These are phyloP conservation scores for Globisporangium polare DNA, from an alignment of 352 stramenopile species.

Conservation along the genomic window DNA sequence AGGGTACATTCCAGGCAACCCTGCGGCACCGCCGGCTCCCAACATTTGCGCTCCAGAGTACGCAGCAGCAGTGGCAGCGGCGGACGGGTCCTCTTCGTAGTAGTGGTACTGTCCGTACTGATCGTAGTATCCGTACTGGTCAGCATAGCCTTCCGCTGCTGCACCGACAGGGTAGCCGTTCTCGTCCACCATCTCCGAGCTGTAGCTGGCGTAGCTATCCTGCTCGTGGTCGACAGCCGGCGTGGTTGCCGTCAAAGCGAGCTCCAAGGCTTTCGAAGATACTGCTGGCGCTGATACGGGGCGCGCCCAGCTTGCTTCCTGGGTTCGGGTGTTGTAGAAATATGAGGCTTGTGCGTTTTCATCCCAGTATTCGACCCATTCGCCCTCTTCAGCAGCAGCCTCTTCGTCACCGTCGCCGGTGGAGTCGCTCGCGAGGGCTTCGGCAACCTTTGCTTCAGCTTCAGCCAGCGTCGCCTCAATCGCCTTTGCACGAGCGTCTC, in stretches of 20 bases:
- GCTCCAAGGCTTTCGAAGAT: conserved; percentile 34
- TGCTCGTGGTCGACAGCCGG: conserved; percentile 38
- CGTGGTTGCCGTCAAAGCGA: conserved; percentile 25
- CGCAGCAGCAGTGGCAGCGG: conserved; percentile 8
- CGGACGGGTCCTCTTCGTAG: conserved; percentile 43
- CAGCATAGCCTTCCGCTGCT: conserved; percentile 38
- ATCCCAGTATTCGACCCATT: conserved; percentile 91
- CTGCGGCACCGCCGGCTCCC: conserved; percentile 15
- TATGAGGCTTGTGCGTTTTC: conserved; percentile 86
- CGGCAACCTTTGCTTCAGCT: conserved; percentile 49
- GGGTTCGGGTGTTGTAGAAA: conserved; percentile 86
- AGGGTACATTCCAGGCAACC: conserved; percentile 33
- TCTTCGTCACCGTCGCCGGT: conserved; percentile 8
- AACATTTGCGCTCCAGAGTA: conserved; percentile 23
- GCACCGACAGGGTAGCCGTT: conserved; percentile 27
- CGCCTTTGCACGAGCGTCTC: conserved; percentile 45
- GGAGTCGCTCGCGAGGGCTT: conserved; percentile 24
- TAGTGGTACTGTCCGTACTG: conserved; percentile 80
- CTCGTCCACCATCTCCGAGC: conserved; percentile 18
- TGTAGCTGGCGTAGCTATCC: conserved; percentile 23
- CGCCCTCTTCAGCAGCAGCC: conserved; percentile 26
- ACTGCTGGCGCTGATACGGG: conserved; percentile 31
- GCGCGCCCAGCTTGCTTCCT: conserved; percentile 84
- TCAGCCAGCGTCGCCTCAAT: conserved; percentile 57
- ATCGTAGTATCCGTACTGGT: conserved; percentile 83